Percentiles rank a stretch among this genome's conserved stretches.
phyloP scores from a whole-genome alignment of 2,329 filamentous ascomycete species.

The Pyricularia sp. region DNA sequence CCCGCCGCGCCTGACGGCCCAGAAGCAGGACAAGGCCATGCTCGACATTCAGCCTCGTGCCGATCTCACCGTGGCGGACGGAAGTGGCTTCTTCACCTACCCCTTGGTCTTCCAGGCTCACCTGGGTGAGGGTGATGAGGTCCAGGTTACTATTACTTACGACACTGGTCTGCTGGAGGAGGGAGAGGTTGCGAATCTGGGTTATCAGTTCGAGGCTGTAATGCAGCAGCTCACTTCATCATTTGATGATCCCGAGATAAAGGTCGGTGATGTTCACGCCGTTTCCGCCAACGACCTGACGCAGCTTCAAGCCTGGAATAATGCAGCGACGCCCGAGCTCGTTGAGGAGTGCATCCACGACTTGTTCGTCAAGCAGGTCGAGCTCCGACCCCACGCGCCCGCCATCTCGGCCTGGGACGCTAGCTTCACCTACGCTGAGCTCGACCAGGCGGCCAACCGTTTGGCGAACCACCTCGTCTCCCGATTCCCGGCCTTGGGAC shows the following conservation, averaged over 20 bases:
- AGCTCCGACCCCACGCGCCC: conserved; percentile 11
- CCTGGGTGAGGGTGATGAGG: not conserved
- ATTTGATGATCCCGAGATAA: not conserved
- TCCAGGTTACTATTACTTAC: not conserved
- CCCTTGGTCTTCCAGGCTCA: conserved; percentile 3
- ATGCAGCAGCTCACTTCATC: not conserved
- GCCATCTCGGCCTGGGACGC: conserved; percentile 38
- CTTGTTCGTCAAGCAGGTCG: not conserved
- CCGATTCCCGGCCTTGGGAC: conserved; percentile 17
- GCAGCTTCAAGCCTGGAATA: not conserved
- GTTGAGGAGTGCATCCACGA: conserved; percentile 2
- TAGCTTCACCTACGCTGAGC: conserved; percentile 28
- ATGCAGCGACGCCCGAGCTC: conserved; percentile 2
- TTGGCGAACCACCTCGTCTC: conserved; percentile 25
- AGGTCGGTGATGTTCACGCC: conserved; percentile 2
- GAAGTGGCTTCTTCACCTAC: conserved; percentile 4
- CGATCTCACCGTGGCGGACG: not conserved
- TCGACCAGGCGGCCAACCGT: conserved; percentile 26
- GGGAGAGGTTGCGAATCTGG: not conserved
- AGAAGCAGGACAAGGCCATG: conserved; percentile 10
- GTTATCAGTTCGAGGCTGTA: not conserved
- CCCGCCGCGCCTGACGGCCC: not conserved
- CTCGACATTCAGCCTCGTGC: conserved; percentile 6
- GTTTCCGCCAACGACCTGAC: not conserved
- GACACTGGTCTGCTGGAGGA: not conserved